Conservation (phyloP, 2,329 filamentous ascomycete genomes). For the Colletotrichum salicis region DNA sequence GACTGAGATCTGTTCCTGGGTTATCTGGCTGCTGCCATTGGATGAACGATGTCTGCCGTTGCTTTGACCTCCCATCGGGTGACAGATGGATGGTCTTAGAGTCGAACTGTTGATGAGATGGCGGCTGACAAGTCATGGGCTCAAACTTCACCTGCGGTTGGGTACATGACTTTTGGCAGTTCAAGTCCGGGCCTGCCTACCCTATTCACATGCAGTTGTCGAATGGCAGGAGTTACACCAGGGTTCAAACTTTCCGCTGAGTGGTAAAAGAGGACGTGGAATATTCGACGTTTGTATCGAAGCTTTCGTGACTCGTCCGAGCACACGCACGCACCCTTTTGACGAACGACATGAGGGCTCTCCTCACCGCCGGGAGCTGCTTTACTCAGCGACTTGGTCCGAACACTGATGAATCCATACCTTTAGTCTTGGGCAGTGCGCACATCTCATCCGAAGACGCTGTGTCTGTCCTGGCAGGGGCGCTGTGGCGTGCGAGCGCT, state of each 20-base stretch:
- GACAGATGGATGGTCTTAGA: neutral
- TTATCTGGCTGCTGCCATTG: conserved; percentile 13
- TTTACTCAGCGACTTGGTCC: neutral
- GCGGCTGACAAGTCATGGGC: conserved; percentile 14
- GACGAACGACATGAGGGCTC: neutral
- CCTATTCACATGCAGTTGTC: neutral
- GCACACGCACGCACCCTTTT: no score
- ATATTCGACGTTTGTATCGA: neutral
- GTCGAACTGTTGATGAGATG: conserved; percentile 10
- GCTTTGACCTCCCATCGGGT: conserved; percentile 7
- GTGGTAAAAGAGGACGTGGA: neutral
- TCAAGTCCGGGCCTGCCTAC: neutral
- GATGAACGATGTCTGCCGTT: conserved; percentile 16
- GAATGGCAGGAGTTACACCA: no score
- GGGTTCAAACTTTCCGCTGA: neutral
- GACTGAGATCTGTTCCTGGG: conserved; percentile 12
- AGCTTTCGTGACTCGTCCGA: neutral
- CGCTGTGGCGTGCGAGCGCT: neutral
- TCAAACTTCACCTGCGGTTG: conserved; percentile 2
- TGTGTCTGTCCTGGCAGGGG: neutral
- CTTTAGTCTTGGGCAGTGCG: neutral
- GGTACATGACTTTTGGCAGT: neutral
- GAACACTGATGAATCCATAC: neutral
- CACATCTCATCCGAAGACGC: neutral
- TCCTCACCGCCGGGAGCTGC: neutral